These are phyloP conservation scores for Penstemon davidsonii DNA, from an alignment of 257 asterid genomes.

Conservation along the genomic window DNA sequence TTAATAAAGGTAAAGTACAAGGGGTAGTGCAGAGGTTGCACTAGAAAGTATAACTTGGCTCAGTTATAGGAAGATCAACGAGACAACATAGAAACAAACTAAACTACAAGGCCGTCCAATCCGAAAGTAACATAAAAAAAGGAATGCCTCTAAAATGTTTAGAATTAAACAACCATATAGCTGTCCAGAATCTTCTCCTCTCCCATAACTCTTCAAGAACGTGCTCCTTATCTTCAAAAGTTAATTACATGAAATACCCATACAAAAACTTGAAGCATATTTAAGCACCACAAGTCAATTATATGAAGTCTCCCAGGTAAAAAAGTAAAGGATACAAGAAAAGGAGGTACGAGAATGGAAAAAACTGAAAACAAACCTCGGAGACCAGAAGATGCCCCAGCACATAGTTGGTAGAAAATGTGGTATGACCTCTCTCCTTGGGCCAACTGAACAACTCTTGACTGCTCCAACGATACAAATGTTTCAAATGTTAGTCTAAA, in stretches of 20 bases:
- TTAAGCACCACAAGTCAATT: slow-evolving; percentile 7
- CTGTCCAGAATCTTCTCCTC: too few species aligned
- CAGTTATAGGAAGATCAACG: too few species aligned
- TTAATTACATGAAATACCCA: background rate
- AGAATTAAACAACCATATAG: too few species aligned
- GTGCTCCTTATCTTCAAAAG: too few species aligned
- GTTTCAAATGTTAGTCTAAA: slow-evolving; percentile 12
- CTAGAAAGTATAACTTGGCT: too few species aligned
- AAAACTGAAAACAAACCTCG: slow-evolving; percentile 57
- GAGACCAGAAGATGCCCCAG: slow-evolving; percentile 83
- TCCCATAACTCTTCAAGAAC: too few species aligned
- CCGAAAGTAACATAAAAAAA: too few species aligned
- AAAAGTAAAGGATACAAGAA: background rate
- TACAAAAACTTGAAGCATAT: slow-evolving; percentile 13
- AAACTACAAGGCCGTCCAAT: too few species aligned
- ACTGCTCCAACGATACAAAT: slow-evolving; percentile 56
- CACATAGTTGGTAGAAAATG: slow-evolving; percentile 93
- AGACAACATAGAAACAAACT: too few species aligned
- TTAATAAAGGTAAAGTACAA: too few species aligned
- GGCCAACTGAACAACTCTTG: slow-evolving; percentile 85
- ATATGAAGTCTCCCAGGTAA: slow-evolving; percentile 10
- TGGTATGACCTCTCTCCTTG: slow-evolving; percentile 91
- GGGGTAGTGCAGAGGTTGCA: too few species aligned
- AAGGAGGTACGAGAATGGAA: slow-evolving; percentile 1
- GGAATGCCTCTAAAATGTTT: too few species aligned